Conservation (phyloP, 768 basidiomycete genomes). For the Neoboletus subvelutipes region DNA sequence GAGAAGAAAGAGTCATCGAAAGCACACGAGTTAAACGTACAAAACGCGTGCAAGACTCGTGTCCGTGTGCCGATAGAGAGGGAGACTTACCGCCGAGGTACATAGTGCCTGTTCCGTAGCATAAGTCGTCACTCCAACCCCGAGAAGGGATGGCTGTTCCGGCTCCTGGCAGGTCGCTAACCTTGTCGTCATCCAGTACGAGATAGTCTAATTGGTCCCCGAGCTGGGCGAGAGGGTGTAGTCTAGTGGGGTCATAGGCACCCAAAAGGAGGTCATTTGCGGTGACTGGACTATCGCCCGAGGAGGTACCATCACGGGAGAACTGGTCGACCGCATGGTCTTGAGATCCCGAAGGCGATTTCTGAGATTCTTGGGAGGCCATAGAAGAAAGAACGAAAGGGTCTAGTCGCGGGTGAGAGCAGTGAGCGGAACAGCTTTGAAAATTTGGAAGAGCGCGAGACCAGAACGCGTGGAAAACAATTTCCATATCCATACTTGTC, state of each 20-base stretch:
- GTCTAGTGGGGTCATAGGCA: conserved; percentile 85
- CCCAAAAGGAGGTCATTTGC: conserved; percentile 86
- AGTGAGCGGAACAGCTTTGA: conserved; percentile 18
- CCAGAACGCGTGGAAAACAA: conserved; percentile 16
- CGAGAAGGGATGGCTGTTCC: conserved; percentile 89
- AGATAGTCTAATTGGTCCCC: conserved; percentile 95
- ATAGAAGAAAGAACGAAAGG: conserved; percentile 17
- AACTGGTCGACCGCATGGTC: conserved; percentile 47
- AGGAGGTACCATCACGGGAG: conserved; percentile 39
- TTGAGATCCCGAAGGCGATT: conserved; percentile 40
- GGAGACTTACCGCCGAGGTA: conserved; percentile 88
- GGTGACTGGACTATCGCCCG: conserved; percentile 62
- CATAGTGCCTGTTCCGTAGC: conserved; percentile 98
- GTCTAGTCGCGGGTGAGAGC: conserved; percentile 21
- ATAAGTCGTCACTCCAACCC: conserved; percentile 99
- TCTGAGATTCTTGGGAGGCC: conserved; percentile 29
- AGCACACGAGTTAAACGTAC: conserved; percentile 50
- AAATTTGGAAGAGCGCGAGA: conserved; percentile 33
- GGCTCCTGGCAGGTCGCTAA: conserved; percentile 84
- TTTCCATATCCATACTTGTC: conserved; percentile 10
- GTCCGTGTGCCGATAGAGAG: conserved; percentile 57
- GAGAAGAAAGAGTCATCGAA: conserved; percentile 49
- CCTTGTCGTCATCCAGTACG: conserved; percentile 94
- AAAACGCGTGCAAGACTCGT: conserved; percentile 45
- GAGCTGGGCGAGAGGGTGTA: conserved; percentile 92